Evolutionary conservation across 2,329 filamentous ascomycete species (phyloP), one percentile per base, ranked within the genome.

Genomic region (Aspergillus sp.): DNA sequence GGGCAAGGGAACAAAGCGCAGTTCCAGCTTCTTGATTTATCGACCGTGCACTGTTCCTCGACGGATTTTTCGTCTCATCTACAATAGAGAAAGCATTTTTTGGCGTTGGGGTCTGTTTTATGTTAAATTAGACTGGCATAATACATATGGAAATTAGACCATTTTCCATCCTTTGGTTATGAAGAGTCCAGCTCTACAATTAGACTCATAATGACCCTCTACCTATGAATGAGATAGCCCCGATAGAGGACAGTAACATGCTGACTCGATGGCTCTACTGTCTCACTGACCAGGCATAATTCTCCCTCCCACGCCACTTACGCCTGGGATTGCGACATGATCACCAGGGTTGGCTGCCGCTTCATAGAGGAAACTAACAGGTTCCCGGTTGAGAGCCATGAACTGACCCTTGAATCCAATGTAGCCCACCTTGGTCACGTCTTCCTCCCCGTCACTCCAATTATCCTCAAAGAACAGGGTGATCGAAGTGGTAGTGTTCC

Each of bases 391-490:
- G 59, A 95, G 68, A 63, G 83, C 82, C 79, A 93, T 93, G 77
- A 89, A 97, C 68, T 95, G 88, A 26, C 93, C 93, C 69, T 88
- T 90, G 73, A 98, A 97, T 1, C 88, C 93, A 44, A 97, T 51
- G 69, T 96, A 98, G 49, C 76, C 83, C 2, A 97, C 65, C 39
- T 82, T 77, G 36, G 88, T 91, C 43, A 85, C 82, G 43, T 94
- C 88, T 61, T 90, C 88, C 10, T 89, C 86, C 0, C 82, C 88
- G 38, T 81, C 78, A 55, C 82, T 79, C 68, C 91, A 95, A 62
- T 97, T 98, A 64, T 96, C 88, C 57, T 88, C 85, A 57, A 97
- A 86, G 72, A 97, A 97, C 39, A 98, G 74, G 10, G 84, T 82
- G 48, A 98, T 72, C 13, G 78, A 83, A 38, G 88, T 85, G n/a